phyloP scores from a whole-genome alignment of 2,329 filamentous ascomycete genomes.

The Rutstroemia sydowiana region DNA sequence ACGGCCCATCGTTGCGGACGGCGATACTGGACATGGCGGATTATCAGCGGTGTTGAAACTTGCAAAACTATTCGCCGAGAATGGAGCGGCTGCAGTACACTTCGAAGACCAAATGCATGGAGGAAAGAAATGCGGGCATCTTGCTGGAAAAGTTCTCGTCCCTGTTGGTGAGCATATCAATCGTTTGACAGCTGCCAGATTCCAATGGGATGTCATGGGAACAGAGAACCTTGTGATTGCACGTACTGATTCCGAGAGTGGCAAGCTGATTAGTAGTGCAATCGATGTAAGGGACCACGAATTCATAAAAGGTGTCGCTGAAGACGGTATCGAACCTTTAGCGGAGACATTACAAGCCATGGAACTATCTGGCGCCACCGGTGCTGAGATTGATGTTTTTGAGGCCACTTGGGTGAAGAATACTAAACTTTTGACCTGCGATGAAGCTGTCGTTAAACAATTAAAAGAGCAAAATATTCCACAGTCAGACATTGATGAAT shows the following conservation, averaged over 20 bases:
- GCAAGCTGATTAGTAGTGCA: slow-evolving; percentile 79
- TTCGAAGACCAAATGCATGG: slow-evolving; percentile 98
- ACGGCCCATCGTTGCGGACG: slow-evolving; percentile 90
- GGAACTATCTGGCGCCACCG: slow-evolving; percentile 71
- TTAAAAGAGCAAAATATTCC: slow-evolving; percentile 59
- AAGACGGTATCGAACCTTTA: slow-evolving; percentile 66
- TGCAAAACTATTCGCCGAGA: slow-evolving; percentile 95
- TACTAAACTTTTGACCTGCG: slow-evolving; percentile 80
- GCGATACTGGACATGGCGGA: slow-evolving; percentile 92
- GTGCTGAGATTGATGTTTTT: slow-evolving; percentile 74
- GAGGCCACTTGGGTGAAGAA: slow-evolving; percentile 84
- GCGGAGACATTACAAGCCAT: slow-evolving; percentile 85
- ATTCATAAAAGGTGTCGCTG: slow-evolving; percentile 83
- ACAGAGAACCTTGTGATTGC: slow-evolving; percentile 92
- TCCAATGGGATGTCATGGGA: slow-evolving; percentile 98
- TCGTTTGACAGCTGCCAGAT: slow-evolving; percentile 80
- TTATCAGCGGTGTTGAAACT: slow-evolving; percentile 90
- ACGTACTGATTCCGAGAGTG: slow-evolving; percentile 90
- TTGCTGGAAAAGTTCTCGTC: slow-evolving; percentile 93
- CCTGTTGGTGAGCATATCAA: slow-evolving; percentile 95
- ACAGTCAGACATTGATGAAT: slow-evolving; percentile 57
- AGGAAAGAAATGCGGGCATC: slow-evolving; percentile 95
- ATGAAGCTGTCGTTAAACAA: slow-evolving; percentile 78
- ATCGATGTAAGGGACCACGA: slow-evolving; percentile 95
- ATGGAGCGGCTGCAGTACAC: slow-evolving; percentile 90